A percentile compares a stretch with the other conserved stretches of the same genome.
phyloP scores from a whole-genome alignment of 2,329 filamentous ascomycete species.

The Botrytis tulipae region DNA sequence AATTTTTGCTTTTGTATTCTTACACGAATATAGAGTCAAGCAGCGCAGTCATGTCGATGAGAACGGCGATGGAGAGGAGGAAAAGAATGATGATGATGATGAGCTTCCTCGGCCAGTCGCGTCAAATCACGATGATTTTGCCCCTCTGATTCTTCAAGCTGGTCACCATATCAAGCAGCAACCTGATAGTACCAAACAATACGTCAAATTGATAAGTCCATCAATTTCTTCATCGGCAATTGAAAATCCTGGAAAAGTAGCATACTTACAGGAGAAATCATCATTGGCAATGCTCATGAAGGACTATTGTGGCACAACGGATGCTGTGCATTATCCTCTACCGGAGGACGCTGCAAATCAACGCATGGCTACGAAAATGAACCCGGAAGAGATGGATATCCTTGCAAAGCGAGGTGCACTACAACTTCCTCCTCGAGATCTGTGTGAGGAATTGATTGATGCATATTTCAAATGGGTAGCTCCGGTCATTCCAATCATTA shows the following conservation, averaged over 20 bases:
- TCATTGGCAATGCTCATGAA: slow-evolving; percentile 94
- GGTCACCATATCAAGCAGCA: slow-evolving; percentile 70
- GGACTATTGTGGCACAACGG: slow-evolving; percentile 82
- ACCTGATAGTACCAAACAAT: slow-evolving; percentile 71
- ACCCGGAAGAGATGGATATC: slow-evolving; percentile 94
- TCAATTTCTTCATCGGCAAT: slow-evolving; percentile 95
- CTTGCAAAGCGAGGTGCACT: slow-evolving; percentile 91
- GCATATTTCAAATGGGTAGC: slow-evolving; percentile 96
- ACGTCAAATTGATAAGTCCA: slow-evolving; percentile 90
- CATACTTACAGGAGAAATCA: slow-evolving; percentile 92
- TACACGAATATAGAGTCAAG: background rate
- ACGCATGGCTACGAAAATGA: slow-evolving; percentile 82
- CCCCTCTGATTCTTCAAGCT: slow-evolving; percentile 72
- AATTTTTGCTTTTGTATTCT: background rate
- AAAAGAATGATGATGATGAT: slow-evolving; percentile 43
- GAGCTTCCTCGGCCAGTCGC: slow-evolving; percentile 46
- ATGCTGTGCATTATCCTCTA: slow-evolving; percentile 97
- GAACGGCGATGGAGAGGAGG: slow-evolving; percentile 48
- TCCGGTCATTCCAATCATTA: slow-evolving; percentile 91
- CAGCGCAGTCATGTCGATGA: background rate
- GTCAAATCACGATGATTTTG: slow-evolving; percentile 70
- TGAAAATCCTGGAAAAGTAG: slow-evolving; percentile 90
- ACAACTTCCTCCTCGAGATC: slow-evolving; percentile 76
- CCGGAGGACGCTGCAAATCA: slow-evolving; percentile 87
- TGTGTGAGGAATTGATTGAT: slow-evolving; percentile 93